Evolutionary conservation across 2,329 filamentous ascomycete species (phyloP), one percentile per base, ranked within the genome.

Genomic region (Trichoderma guizhouense): DNA sequence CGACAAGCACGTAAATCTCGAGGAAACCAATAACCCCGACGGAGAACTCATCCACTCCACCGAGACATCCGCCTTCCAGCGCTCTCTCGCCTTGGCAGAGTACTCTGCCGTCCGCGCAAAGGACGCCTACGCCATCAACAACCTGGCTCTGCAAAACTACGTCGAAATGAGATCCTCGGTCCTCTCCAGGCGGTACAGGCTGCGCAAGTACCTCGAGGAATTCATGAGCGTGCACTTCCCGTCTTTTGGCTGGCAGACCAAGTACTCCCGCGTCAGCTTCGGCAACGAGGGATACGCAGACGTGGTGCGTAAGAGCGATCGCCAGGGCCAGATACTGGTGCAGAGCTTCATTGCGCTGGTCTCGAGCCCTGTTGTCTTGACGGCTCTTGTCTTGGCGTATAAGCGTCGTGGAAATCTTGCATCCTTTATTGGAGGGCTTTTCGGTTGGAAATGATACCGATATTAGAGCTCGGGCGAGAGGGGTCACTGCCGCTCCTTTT

Each of bases 201-300:
- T 96, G 11, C 89, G 96, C 71, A 99, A 99, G 82, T 90, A 86
- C 75, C 84, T 98, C 15, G 96, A 99, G 79, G 96, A 99, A 83
- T 89, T 87, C 39, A 84, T 98, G 67, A 93, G 92, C 67, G 87
- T 92, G 15, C 91, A 92, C 76, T 78, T 97, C 2, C 96, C 96
- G 0, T 83, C 86, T 30, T 82, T 95, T 14, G 96, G 95, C 0
- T 98, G 95, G 91, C 90, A 92, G 78, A 99, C 96, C 2, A 94
- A 97, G 82, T 99, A 99, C 79, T 90, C 92, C 1, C 88, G 95
- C 24, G 91, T 99, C 9, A 97, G 94, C 76, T 99, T 99, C 80
- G 93, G 93, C 72, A 98, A 97, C 77, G 92, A 97, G 82, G 85
- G 93, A 24, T 99, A 99, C 81, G 93, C 92, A 0, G 91, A 97